Percentiles rank a stretch among this genome's conserved stretches.
Evolutionary conservation across 148 eudicot species (phyloP).

Genomic region (Rhododendron williamsianum): DNA sequence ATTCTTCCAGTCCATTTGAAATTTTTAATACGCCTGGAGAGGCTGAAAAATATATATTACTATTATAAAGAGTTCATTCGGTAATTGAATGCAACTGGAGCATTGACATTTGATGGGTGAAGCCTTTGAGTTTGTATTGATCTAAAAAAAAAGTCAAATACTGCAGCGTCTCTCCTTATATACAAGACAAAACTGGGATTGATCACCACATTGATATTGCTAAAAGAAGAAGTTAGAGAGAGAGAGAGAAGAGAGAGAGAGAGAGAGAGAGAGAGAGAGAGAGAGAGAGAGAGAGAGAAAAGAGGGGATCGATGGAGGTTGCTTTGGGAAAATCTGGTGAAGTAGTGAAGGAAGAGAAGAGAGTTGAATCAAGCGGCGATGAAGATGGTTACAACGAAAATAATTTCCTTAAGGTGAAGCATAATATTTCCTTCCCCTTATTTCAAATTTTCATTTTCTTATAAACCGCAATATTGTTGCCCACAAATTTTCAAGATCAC

Average conservation of each 20-base stretch:
- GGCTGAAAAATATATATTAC: neutral
- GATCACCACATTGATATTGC: neutral
- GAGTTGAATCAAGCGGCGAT: slow-evolving; percentile 14
- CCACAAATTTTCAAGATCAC: neutral
- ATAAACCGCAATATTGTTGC: too few species aligned
- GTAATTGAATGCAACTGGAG: slow-evolving; percentile 17
- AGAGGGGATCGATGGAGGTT: slow-evolving; percentile 20
- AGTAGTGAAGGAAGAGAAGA: slow-evolving; percentile 25
- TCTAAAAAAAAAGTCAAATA: slow-evolving; percentile 20
- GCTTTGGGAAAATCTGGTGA: slow-evolving; percentile 12
- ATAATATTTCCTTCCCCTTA: neutral
- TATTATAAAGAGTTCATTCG: neutral
- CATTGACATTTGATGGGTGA: slow-evolving; percentile 32
- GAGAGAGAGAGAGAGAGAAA: slow-evolving; percentile 6
- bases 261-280: neutral
- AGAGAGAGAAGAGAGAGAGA: slow-evolving; percentile 7
- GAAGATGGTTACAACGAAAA: slow-evolving; percentile 20
- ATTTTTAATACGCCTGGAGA: neutral
- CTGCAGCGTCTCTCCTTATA: slow-evolving; percentile 19
- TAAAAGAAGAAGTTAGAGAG: neutral
- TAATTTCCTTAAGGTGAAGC: slow-evolving; percentile 22
- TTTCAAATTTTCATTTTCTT: neutral
- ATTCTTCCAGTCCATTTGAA: slow-evolving; percentile 27
- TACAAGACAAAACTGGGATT: neutral
- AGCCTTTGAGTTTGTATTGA: slow-evolving; percentile 16